phyloP scores from a whole-genome alignment of 192 early-diverging fungal species.

The Backusella tarrabulga region DNA sequence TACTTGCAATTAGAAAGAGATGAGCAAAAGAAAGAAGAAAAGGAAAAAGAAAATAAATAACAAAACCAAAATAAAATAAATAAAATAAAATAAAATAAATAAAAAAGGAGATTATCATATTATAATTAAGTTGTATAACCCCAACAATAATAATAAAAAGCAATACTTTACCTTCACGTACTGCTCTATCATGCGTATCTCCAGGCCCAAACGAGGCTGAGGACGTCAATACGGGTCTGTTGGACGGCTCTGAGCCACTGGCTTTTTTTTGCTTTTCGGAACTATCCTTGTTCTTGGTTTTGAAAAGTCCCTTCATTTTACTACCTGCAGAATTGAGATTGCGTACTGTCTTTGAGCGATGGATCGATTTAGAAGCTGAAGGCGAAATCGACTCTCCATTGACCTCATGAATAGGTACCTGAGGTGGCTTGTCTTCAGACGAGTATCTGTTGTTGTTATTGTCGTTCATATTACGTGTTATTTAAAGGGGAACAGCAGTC shows the following conservation, averaged over 20 bases:
- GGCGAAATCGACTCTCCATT: neutral
- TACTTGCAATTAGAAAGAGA: constrained; percentile 1
- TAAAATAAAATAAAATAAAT: constrained; percentile 2
- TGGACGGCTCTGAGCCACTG: neutral
- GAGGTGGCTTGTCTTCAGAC: neutral
- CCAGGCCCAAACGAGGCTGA: constrained; percentile 12
- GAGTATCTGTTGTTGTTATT: constrained; percentile 4
- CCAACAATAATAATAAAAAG: neutral
- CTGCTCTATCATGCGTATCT: neutral
- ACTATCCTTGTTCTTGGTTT: constrained; percentile 12
- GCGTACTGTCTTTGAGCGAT: constrained; percentile 32
- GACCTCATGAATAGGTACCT: neutral
- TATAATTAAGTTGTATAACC: neutral
- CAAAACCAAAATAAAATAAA: neutral
- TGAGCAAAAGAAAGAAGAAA: neutral
- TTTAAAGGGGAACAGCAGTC: neutral
- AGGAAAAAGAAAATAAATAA: neutral
- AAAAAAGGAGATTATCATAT: neutral
- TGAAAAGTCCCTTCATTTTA: constrained; percentile 28
- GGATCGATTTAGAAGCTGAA: constrained; percentile 21
- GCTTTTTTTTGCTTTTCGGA: neutral
- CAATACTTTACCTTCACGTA: neutral
- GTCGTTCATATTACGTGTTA: constrained; percentile 10
- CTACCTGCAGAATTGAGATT: constrained; percentile 26
- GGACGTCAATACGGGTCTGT: neutral